phyloP scores from a whole-genome alignment of 805 yeast genomes.

The Ogataea trehaloabstinens region DNA sequence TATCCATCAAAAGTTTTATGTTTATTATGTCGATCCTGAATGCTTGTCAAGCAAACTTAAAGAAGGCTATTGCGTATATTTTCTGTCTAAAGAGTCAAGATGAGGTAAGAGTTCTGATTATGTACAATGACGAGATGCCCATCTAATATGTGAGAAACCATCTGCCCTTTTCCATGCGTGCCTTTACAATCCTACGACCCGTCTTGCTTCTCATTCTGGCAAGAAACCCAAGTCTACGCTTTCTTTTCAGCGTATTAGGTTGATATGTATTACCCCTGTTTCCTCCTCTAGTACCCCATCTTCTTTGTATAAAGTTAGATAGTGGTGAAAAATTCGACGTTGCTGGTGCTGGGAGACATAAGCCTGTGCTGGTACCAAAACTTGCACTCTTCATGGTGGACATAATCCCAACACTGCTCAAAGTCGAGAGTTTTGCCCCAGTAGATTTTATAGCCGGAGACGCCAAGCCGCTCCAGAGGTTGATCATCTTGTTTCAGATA shows the following conservation, averaged over 20 bases:
- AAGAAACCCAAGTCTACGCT: conserved; percentile 85
- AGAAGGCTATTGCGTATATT: conserved; percentile 47
- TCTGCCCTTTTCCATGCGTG: conserved; percentile 86
- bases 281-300: conserved; percentile 57
- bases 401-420: conserved; percentile 3
- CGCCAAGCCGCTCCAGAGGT: no score
- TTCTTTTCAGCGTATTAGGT: conserved; percentile 87
- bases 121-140: no score
- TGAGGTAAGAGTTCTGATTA: no score
- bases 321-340: conserved; percentile 17
- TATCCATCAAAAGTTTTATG: conserved; percentile 31
- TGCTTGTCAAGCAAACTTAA: conserved; percentile 32
- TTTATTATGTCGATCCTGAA: conserved; percentile 35
- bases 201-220: conserved; percentile 72
- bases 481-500: no score
- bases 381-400: no score
- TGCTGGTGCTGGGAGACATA: conserved; percentile 19
- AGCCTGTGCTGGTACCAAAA: conserved; percentile 9
- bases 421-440: no score
- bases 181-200: conserved; percentile 74
- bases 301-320: conserved; percentile 21
- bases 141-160: conserved; percentile 85
- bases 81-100: conserved; percentile 20
- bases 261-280: conserved; percentile 92
- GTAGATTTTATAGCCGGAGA: no score